Evolutionary conservation across 495 filamentous ascomycete genomes (phyloP).

Genomic region (Aspergillus ellipticus): DNA sequence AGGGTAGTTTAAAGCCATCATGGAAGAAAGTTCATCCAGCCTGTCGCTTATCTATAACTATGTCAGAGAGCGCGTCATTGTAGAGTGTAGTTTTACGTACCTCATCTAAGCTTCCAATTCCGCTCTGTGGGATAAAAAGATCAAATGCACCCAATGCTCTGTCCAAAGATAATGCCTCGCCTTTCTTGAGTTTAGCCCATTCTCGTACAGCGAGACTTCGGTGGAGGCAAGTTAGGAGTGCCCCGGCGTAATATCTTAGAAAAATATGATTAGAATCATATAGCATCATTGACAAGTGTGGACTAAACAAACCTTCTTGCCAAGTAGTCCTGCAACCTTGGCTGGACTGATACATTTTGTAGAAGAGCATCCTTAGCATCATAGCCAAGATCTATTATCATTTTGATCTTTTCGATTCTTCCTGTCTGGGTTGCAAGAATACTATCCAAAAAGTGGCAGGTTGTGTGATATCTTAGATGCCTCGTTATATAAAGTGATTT

Average conservation of each 20-base stretch:
- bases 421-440: constrained; percentile 65
- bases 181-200: constrained; percentile 59
- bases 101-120: constrained; percentile 68
- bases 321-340: constrained; percentile 68
- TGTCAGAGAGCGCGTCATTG: not conserved
- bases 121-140: constrained; percentile 73
- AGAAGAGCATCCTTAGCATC: constrained; percentile 86
- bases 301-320: constrained; percentile 64
- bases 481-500: constrained; percentile 65
- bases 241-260: constrained; percentile 67
- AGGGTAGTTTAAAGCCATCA: constrained; percentile 48
- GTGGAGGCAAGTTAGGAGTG: constrained; percentile 74
- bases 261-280: constrained; percentile 5
- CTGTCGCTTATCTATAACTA: constrained; percentile 49
- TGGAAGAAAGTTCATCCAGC: constrained; percentile 59
- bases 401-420: constrained; percentile 64
- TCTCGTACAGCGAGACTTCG: constrained; percentile 70
- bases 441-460: constrained; percentile 59
- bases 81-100: constrained; percentile 36
- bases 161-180: constrained; percentile 60
- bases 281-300: not conserved
- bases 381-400: constrained; percentile 69
- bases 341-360: constrained; percentile 54
- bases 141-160: constrained; percentile 77
- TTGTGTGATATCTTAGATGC: constrained; percentile 48